Evolutionary conservation across 768 basidiomycete genomes (phyloP), one percentile per base, ranked within the genome.

Genomic region (Collybiopsis confluens): DNA sequence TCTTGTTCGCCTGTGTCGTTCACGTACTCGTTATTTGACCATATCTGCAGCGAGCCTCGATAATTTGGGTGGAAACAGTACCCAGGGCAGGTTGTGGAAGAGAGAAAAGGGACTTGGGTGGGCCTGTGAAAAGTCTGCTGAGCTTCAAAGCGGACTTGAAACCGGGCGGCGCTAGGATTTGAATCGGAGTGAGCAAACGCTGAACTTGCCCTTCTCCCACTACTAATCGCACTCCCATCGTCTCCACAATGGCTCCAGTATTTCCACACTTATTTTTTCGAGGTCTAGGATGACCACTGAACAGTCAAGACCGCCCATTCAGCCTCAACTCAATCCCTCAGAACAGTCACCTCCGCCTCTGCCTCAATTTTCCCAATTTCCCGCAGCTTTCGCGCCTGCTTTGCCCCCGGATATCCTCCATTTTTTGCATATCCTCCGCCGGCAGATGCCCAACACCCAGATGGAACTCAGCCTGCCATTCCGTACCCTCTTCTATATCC

Each of bases 341-440:
- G 52, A 53, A 37, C 52, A 53, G 20, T 41, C 43, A 44, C 45
- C 24, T 45, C 43, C 52, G 28, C 15, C 52, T 42, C 15, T 43
- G 24, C 18, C 35, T 44, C 38, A 40, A 23, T 52, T 52, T 24
- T 24, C 50, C 35, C 50, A 52, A 30, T 41, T 52, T 42, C 11
- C 37, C 21, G 54, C 71, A 69, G 46, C 55, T 42, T 51, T 26
- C 35, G 66, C 69, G 21, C 68, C 66, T 21, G 65, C 70, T 30
- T 61, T 67, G 3, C 70, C 70, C 15, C 64, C 9, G 64, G 70
- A 1, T 58, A 66, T 28, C 73, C 71, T 15, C 70, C 69, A 26
- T 71, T 70, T 52, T 75, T 72, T 57, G 63, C 70, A 9, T 78
- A 71, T 45, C 75, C 77, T 10, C 73, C 75, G 1, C 70, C 71